Base-by-base conservation (phyloP, 176 grass and related monocot genomes). In the Avena eriantha region DNA sequence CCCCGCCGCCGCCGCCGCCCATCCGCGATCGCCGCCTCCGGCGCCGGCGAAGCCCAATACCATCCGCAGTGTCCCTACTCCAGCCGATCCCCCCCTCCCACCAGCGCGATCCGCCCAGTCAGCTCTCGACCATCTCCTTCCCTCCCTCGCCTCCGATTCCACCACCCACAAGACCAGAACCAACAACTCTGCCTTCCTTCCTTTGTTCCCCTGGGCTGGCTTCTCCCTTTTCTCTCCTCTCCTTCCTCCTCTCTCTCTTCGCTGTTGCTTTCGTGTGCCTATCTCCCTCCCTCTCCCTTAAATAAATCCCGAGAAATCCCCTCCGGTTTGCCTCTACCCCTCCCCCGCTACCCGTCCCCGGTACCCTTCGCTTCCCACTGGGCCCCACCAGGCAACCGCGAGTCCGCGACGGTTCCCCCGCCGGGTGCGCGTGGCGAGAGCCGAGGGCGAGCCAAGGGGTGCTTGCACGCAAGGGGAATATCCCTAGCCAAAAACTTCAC, bases 211-310 rank as follows among this genome's bases (percentile, higher is more conserved):
- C 15, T 3, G 5, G 60, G 4, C 26, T 77, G 86, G 78, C 88
- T 90, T 86, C 86, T 0, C 86, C 79, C 83, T 88, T 73, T 92
- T 80, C 82, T 76, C 47, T 50, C 73, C 72, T 34, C 69, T 67
- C 76, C 71, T 71, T 39, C 3, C 49, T 43, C 0, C 51, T 22
- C 49, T 81, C 86, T 79, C 91, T 67, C 92, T 45, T 80, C 80
- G 86, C 90, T 88, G 92, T 94, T 94, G 94, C 94, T 96, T 96
- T 94, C 94, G 94, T 96, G 90, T 94, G 89, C 84, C 92, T 88
- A 78, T 95, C 94, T 83, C 88, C 60, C 88, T 79, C 88, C 80
- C 80, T 17, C 41, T 24, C 61, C 87, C 88, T 90, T 92, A 93
- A 90, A 96, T 88, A 93, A 82, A 90, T 93, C 91, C 83, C 83